Conservation (phyloP, 2,329 filamentous ascomycete genomes). For the Sporothrix sp. region DNA sequence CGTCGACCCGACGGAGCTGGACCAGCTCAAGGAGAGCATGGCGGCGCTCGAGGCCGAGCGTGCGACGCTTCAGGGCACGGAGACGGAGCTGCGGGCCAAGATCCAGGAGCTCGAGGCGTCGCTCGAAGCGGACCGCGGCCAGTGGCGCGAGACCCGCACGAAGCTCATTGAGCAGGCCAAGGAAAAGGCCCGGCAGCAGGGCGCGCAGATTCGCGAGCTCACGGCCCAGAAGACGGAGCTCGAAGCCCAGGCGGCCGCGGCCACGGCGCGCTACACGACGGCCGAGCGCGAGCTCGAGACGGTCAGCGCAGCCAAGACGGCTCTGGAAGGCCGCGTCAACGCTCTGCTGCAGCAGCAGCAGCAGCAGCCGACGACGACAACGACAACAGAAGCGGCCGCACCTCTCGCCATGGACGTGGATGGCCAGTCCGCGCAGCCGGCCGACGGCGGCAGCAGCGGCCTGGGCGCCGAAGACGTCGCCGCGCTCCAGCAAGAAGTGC, state of each 20-base stretch:
- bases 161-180: slow-evolving; percentile 55
- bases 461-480: slow-evolving; percentile 35
- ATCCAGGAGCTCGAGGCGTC: slow-evolving; percentile 41
- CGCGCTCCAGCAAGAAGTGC: slow-evolving; percentile 41
- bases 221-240: slow-evolving; percentile 44
- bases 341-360: slow-evolving; percentile 22
- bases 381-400: slow-evolving; percentile 8
- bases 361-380: not conserved
- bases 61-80: slow-evolving; percentile 42
- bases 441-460: slow-evolving; percentile 21
- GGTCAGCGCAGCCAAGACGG: slow-evolving; percentile 30
- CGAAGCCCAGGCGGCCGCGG: slow-evolving; percentile 39
- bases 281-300: slow-evolving; percentile 45
- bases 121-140: slow-evolving; percentile 44
- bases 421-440: not conserved
- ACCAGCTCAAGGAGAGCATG: slow-evolving; percentile 75
- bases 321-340: slow-evolving; percentile 15
- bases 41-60: slow-evolving; percentile 55
- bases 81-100: slow-evolving; percentile 43
- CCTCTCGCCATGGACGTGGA: slow-evolving; percentile 12
- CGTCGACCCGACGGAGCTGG: slow-evolving; percentile 86
- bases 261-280: slow-evolving; percentile 30
- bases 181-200: slow-evolving; percentile 45
- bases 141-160: slow-evolving; percentile 42
- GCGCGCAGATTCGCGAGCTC: slow-evolving; percentile 43